Evolutionary conservation across 2,329 filamentous ascomycete species (phyloP).

Genomic region (Claviceps africana): DNA sequence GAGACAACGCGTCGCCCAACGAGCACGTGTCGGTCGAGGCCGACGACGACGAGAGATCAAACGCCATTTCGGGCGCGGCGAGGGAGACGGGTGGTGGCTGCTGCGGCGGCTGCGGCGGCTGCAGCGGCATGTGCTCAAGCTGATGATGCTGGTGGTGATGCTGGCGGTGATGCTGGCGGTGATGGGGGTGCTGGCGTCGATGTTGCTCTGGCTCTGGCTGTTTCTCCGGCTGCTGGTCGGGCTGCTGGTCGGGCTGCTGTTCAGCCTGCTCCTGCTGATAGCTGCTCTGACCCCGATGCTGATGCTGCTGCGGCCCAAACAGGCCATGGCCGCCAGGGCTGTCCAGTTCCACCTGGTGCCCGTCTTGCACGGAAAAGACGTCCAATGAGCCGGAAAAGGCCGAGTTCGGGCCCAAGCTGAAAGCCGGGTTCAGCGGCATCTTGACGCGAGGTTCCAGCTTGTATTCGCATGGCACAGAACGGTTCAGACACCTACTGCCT

Average conservation of each 20-base stretch:
- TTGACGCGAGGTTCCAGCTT: slow-evolving; percentile 6
- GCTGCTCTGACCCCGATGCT: neutral
- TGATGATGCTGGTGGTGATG: neutral
- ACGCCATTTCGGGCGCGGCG: slow-evolving; percentile 2
- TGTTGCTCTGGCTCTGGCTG: neutral
- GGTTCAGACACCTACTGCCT: slow-evolving; percentile 6
- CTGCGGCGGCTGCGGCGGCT: no score
- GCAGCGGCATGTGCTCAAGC: neutral
- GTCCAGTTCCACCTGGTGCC: neutral
- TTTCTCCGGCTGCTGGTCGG: neutral
- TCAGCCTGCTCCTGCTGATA: neutral
- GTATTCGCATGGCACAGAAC: slow-evolving; percentile 6
- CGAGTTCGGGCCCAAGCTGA: slow-evolving; percentile 3
- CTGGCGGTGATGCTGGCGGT: neutral
- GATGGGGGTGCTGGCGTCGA: neutral
- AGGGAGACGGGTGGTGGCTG: neutral
- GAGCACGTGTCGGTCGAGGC: neutral
- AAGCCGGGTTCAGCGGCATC: slow-evolving; percentile 7
- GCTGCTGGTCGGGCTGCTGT: neutral
- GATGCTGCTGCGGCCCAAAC: neutral
- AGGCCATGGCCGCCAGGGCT: neutral
- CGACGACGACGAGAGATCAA: slow-evolving; percentile 1
- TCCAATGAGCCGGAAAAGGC: slow-evolving; percentile 5
- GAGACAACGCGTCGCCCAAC: neutral
- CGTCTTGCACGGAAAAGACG: slow-evolving; percentile 4